Conservation (phyloP, 495 filamentous ascomycete species). For the Penicillium mononematosum region DNA sequence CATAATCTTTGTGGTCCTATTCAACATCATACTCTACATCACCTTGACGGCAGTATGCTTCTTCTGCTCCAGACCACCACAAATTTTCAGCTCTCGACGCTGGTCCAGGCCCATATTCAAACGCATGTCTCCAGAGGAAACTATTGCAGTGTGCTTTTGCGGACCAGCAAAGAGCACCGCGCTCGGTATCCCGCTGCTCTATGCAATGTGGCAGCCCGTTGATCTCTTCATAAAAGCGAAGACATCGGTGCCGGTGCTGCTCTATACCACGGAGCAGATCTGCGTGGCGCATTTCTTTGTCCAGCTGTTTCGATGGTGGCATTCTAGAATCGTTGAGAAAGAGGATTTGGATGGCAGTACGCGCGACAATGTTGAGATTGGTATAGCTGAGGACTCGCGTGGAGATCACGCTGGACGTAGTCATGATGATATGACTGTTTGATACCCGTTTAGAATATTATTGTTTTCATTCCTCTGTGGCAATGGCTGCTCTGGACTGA, state of each 20-base stretch:
- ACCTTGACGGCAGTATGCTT: constrained; percentile 51
- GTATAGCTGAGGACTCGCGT: constrained; percentile 12
- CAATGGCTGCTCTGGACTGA: not conserved
- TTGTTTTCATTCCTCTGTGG: not conserved
- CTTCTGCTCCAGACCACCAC: constrained; percentile 45
- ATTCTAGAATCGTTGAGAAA: constrained; percentile 33
- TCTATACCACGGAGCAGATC: constrained; percentile 58
- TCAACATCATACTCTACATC: constrained; percentile 55
- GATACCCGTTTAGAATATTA: constrained; percentile 7
- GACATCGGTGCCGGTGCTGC: constrained; percentile 52
- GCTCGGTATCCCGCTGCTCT: constrained; percentile 51
- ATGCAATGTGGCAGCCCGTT: constrained; percentile 53
- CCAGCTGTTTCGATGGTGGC: constrained; percentile 51
- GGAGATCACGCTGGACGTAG: constrained; percentile 6
- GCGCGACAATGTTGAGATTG: constrained; percentile 7
- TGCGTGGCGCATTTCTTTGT: constrained; percentile 56
- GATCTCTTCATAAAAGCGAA: constrained; percentile 51
- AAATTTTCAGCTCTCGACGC: constrained; percentile 16
- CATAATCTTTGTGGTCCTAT: constrained; percentile 50
- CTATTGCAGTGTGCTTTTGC: constrained; percentile 57
- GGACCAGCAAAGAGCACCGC: constrained; percentile 57
- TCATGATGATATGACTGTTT: constrained; percentile 2
- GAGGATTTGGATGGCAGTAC: constrained; percentile 16
- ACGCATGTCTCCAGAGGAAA: constrained; percentile 46
- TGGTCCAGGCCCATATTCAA: constrained; percentile 33